These are phyloP conservation scores for Bullera alba DNA, from an alignment of 768 basidiomycete species.

Conservation along the genomic window DNA sequence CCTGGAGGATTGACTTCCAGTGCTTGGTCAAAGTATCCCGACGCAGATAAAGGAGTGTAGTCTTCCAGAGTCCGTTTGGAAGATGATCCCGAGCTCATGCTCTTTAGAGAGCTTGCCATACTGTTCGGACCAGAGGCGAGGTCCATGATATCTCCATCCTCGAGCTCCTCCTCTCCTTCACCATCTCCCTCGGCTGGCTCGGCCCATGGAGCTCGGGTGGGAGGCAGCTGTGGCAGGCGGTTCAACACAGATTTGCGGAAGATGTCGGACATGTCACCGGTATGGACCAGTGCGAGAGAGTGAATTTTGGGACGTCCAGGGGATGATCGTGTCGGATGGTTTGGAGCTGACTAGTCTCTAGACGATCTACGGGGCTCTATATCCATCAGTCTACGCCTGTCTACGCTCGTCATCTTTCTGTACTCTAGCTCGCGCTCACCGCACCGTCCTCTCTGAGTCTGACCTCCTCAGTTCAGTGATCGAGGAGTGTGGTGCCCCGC, in stretches of 20 bases:
- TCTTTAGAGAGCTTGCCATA: constrained; percentile 6
- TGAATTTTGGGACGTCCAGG: too few species aligned
- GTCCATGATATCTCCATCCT: constrained; percentile 54
- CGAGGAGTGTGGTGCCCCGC: too few species aligned
- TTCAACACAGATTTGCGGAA: constrained; percentile 41
- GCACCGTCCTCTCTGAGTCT: too few species aligned
- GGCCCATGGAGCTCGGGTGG: constrained; percentile 43
- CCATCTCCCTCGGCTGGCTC: constrained; percentile 1
- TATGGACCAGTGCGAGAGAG: too few species aligned
- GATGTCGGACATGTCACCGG: constrained; percentile 33
- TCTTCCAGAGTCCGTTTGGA: constrained; percentile 53
- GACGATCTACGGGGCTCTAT: too few species aligned
- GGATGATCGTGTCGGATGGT: too few species aligned
- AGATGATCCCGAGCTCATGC: constrained; percentile 32
- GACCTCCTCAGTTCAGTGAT: too few species aligned
- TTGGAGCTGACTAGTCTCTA: too few species aligned
- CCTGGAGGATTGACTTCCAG: constrained; percentile 63
- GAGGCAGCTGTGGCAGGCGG: constrained; percentile 31
- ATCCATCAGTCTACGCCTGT: too few species aligned
- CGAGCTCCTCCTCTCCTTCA: constrained; percentile 64
- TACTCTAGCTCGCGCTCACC: too few species aligned
- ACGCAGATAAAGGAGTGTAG: constrained; percentile 71
- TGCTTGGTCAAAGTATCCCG: constrained; percentile 70
- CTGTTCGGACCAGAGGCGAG: constrained; percentile 1
- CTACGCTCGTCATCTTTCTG: too few species aligned